Base-by-base conservation (phyloP, 2,329 filamentous ascomycete species). In the Incumbomyces delicatus region DNA sequence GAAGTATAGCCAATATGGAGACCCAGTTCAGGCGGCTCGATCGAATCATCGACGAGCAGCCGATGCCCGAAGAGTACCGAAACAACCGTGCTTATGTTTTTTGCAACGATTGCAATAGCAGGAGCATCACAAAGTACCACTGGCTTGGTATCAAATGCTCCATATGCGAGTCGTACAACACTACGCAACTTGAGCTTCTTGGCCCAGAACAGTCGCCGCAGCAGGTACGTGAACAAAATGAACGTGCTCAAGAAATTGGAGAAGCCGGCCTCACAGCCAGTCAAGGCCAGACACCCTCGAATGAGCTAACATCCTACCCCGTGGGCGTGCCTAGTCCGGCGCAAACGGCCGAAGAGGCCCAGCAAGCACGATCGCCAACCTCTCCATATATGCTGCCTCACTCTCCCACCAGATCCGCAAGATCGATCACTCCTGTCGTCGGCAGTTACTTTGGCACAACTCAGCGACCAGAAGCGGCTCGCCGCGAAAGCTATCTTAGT, bases 1-100 rank as follows among this genome's bases (percentile, higher is more conserved):
- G 92, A 66, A 95, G 86, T 53, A 83, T 94, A n/a, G 80, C 87
- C 55, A 96, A 96, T 61, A 98, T 98, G 90, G 90, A 95, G 61
- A 78, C 86, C 32, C 85, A 94, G 57, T 98, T 96, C 69, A 81
- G 87, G 41, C 92, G 92, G 56, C 69, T 96, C 30, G 90, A 95
- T 59, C 78, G 88, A 44, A 83, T 87, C 41, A 95, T 98, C 50
- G 77, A 85, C 53, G 76, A 76, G 37, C 92, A 98, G 61, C 92
- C 92, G 1, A 96, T 98, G 88, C 92, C 92, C 0, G 68, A 74
- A 5, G 85, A 94, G 53, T 94, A 89, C 58, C 74, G 71, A 50
- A 80, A 87, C 57, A 88, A 86, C 4, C 81, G 81, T 52, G 90
- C 88, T 12, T 78, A 89, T 53, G 79, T 96, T 41, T 79, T 89